These are phyloP conservation scores for Platismatia glauca DNA, from an alignment of 495 filamentous ascomycete genomes.

Conservation along the genomic window DNA sequence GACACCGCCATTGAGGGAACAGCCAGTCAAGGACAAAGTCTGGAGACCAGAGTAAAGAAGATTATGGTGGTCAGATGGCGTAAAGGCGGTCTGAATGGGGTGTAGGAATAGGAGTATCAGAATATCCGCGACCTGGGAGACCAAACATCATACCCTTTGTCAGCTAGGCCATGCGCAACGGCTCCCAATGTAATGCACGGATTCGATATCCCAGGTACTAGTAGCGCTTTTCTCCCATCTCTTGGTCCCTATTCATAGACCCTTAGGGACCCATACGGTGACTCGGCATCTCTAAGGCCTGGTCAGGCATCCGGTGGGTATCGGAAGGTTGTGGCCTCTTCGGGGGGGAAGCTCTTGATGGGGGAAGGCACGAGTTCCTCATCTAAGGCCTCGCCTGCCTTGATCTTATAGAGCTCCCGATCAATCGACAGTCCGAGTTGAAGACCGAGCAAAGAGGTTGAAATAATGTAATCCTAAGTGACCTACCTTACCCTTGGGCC, in stretches of 20 bases:
- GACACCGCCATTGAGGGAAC: constrained; percentile 78
- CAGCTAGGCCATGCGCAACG: constrained; percentile 52
- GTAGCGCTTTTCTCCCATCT: constrained; percentile 64
- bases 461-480: background rate
- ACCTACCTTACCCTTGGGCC: no score
- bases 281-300: constrained; percentile 62
- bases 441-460: constrained; percentile 3
- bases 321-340: constrained; percentile 44
- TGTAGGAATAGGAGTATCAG: constrained; percentile 55
- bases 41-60: constrained; percentile 57
- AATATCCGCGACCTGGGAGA: constrained; percentile 74
- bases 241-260: constrained; percentile 91
- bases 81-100: constrained; percentile 70
- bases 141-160: constrained; percentile 68
- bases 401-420: constrained; percentile 10
- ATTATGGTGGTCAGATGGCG: constrained; percentile 65
- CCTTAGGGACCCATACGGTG: constrained; percentile 69
- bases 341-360: constrained; percentile 35
- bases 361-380: constrained; percentile 36
- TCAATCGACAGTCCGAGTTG: background rate
- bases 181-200: constrained; percentile 61
- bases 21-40: constrained; percentile 66
- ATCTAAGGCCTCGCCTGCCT: constrained; percentile 4
- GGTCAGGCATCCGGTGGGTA: constrained; percentile 71
- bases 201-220: constrained; percentile 82